phyloP scores from a whole-genome alignment of 2,329 filamentous ascomycete genomes.

The Alternaria hordeiaustralica region DNA sequence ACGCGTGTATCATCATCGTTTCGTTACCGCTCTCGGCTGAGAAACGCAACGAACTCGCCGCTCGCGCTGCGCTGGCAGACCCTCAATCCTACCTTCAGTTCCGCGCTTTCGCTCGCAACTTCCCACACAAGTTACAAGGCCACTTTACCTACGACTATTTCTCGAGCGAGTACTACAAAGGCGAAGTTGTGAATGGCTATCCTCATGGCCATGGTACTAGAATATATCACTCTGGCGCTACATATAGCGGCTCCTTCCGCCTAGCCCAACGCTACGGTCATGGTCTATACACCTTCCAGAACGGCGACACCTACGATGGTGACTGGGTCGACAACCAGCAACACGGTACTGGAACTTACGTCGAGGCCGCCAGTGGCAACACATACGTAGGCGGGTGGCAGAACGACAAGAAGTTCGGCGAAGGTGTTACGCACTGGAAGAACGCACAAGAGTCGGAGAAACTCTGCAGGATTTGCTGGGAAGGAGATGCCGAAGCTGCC shows the following conservation, averaged over 20 bases:
- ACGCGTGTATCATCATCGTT: constrained; percentile 44
- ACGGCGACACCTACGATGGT: constrained; percentile 68
- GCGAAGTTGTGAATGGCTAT: constrained; percentile 54
- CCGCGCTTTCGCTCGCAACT: constrained; percentile 49
- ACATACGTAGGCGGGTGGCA: constrained; percentile 67
- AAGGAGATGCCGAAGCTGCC: constrained; percentile 64
- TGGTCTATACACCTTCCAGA: constrained; percentile 65
- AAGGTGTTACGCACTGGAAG: constrained; percentile 68
- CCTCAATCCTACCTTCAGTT: constrained; percentile 53
- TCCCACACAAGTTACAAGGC: constrained; percentile 52
- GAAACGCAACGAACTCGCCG: constrained; percentile 37
- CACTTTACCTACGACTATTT: constrained; percentile 61
- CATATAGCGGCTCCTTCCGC: constrained; percentile 63
- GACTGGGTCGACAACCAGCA: constrained; percentile 69
- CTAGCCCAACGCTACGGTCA: constrained; percentile 61
- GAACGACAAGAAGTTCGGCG: constrained; percentile 65
- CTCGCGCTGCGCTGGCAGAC: constrained; percentile 44
- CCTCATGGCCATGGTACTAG: constrained; percentile 63
- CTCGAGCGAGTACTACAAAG: constrained; percentile 63
- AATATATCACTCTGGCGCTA: constrained; percentile 61
- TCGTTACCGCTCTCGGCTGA: constrained; percentile 34
- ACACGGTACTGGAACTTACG: constrained; percentile 64
- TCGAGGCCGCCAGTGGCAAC: constrained; percentile 64
- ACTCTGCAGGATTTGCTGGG: constrained; percentile 68
- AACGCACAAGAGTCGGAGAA: constrained; percentile 67